Evolutionary conservation across 495 filamentous ascomycete species (phyloP).

Genomic region (Lasiosphaeriaceae sp.): DNA sequence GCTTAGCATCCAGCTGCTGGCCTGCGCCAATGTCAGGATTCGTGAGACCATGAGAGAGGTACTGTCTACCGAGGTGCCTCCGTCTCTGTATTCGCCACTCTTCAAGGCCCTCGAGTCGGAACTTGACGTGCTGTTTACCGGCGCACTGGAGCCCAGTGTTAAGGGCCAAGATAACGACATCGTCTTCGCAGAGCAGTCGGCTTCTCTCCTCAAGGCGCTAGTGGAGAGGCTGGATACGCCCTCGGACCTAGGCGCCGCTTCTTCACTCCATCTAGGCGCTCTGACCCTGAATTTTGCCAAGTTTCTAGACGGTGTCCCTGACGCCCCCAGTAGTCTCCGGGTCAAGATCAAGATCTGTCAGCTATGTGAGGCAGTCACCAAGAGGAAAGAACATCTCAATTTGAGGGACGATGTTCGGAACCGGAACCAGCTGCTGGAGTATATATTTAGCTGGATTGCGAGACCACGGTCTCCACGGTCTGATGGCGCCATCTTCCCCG

Average conservation of each 20-base stretch:
- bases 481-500: slow-evolving; percentile 15
- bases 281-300: slow-evolving; percentile 58
- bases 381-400: slow-evolving; percentile 62
- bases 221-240: slow-evolving; percentile 58
- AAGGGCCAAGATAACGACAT: slow-evolving; percentile 55
- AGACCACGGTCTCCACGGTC: slow-evolving; percentile 43
- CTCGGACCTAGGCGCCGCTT: slow-evolving; percentile 53
- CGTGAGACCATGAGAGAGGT: slow-evolving; percentile 61
- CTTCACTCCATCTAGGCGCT: slow-evolving; percentile 55
- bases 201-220: slow-evolving; percentile 56
- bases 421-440: slow-evolving; percentile 59
- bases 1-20: slow-evolving; percentile 57
- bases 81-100: slow-evolving; percentile 54
- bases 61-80: slow-evolving; percentile 55
- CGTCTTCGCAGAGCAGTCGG: slow-evolving; percentile 61
- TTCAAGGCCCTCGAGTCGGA: slow-evolving; percentile 59
- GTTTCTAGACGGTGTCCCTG: slow-evolving; percentile 52
- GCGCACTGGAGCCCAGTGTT: slow-evolving; percentile 43
- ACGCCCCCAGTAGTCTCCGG: slow-evolving; percentile 48
- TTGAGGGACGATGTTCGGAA: slow-evolving; percentile 62
- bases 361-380: slow-evolving; percentile 58
- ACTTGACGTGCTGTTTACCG: slow-evolving; percentile 54
- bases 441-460: slow-evolving; percentile 62
- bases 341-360: slow-evolving; percentile 66
- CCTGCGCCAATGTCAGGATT: slow-evolving; percentile 57